phyloP scores from a whole-genome alignment of 2,329 filamentous ascomycete species.

The Ciborinia camelliae region DNA sequence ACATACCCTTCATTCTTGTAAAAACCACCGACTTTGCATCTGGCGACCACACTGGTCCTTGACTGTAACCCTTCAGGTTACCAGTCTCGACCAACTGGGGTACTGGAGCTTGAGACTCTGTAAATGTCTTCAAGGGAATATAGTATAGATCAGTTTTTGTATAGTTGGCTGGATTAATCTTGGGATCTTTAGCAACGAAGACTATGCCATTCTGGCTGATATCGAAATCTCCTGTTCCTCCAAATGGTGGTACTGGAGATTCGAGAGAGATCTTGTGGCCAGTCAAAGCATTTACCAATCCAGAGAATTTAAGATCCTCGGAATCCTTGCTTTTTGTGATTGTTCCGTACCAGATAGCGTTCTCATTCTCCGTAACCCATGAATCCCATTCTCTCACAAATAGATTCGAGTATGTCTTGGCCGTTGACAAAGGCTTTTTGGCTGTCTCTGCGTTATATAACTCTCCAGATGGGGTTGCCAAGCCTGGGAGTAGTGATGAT shows the following conservation, averaged over 20 bases:
- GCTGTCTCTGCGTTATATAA: slow-evolving; percentile 64
- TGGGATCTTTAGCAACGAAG: slow-evolving; percentile 73
- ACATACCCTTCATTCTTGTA: slow-evolving; percentile 64
- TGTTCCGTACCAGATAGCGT: slow-evolving; percentile 69
- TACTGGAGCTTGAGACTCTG: slow-evolving; percentile 47
- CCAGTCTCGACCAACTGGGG: slow-evolving; percentile 56
- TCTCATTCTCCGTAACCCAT: slow-evolving; percentile 67
- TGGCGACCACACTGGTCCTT: slow-evolving; percentile 68
- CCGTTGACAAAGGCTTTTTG: slow-evolving; percentile 58
- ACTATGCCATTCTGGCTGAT: slow-evolving; percentile 62
- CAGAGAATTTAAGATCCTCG: slow-evolving; percentile 37
- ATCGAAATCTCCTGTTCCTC: slow-evolving; percentile 77
- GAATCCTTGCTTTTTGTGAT: slow-evolving; percentile 42
- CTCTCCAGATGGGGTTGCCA: slow-evolving; percentile 64
- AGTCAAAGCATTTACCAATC: slow-evolving; percentile 61
- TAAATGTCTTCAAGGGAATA: slow-evolving; percentile 60
- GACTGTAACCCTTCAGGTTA: slow-evolving; percentile 60
- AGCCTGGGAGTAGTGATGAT: slow-evolving; percentile 40
- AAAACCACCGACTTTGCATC: slow-evolving; percentile 71
- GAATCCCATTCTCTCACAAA: slow-evolving; percentile 82
- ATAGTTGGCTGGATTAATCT: slow-evolving; percentile 66
- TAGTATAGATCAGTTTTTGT: slow-evolving; percentile 83
- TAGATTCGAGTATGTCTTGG: slow-evolving; percentile 68
- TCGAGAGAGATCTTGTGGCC: slow-evolving; percentile 47
- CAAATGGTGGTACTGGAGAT: slow-evolving; percentile 73